Conservation (phyloP, 108 stramenopile species). For the Parmales sp. region DNA sequence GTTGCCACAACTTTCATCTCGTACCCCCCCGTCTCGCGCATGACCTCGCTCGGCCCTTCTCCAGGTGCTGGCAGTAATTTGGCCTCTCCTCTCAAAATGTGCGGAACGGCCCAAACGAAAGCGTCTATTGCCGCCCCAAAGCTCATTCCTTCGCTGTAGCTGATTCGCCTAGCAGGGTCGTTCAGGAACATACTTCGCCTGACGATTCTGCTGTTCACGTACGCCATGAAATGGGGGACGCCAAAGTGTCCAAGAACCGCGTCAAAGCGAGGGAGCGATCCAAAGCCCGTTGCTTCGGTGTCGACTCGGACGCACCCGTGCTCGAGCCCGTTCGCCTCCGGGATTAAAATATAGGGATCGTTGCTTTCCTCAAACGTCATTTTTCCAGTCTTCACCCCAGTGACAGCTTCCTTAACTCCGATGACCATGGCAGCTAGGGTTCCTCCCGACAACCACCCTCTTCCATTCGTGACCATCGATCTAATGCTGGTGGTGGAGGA, state of each 20-base stretch:
- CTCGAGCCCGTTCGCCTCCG: neutral
- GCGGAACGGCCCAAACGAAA: neutral
- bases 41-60: neutral
- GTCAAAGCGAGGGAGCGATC: neutral
- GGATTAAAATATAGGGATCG: neutral
- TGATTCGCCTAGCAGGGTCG: neutral
- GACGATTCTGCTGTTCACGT: neutral
- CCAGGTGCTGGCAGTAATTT: neutral
- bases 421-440: neutral
- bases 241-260: neutral
- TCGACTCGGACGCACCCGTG: neutral
- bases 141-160: neutral
- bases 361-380: neutral
- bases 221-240: slow-evolving; percentile 5
- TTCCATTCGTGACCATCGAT: neutral
- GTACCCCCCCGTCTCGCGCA: neutral
- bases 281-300: neutral
- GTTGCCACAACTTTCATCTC: neutral
- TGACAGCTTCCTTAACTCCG: neutral
- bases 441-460: neutral
- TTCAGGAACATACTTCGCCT: neutral
- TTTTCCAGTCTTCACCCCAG: neutral
- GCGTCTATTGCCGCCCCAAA: neutral
- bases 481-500: neutral
- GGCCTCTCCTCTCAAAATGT: neutral